A percentile compares a stretch with the other conserved stretches of the same genome.
phyloP scores from a whole-genome alignment of 2,329 filamentous ascomycete genomes.

The Arthrobotrys entomopaga region DNA sequence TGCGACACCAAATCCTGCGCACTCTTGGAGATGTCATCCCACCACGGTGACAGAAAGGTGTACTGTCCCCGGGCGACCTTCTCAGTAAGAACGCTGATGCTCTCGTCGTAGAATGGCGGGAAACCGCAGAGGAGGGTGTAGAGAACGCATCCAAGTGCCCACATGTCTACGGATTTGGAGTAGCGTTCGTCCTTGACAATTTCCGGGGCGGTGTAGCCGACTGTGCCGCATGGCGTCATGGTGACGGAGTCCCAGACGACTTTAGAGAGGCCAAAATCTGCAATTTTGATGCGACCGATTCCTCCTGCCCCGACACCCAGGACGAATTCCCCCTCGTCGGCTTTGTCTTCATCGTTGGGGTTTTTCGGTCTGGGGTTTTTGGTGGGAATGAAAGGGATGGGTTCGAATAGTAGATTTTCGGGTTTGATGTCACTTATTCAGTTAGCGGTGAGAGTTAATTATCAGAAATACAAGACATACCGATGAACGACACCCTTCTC shows the following conservation, averaged over 20 bases:
- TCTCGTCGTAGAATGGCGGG: conserved; percentile 98
- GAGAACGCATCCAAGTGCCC: conserved; percentile 94
- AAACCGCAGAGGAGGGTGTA: conserved; percentile 98
- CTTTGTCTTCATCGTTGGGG: conserved; percentile 95
- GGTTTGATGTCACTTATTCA: conserved; percentile 88
- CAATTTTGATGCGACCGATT: conserved; percentile 95
- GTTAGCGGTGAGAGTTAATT: not conserved
- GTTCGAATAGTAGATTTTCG: conserved; percentile 94
- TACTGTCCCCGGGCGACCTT: conserved; percentile 97
- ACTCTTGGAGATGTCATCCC: conserved; percentile 96
- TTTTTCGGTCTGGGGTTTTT: conserved; percentile 81
- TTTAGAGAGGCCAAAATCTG: conserved; percentile 96
- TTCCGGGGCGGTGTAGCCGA: conserved; percentile 96
- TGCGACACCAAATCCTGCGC: conserved; percentile 95
- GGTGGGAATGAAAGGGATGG: conserved; percentile 81
- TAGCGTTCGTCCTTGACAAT: conserved; percentile 99
- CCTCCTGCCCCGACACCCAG: conserved; percentile 83
- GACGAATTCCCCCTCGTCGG: conserved; percentile 93
- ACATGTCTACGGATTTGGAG: conserved; percentile 99
- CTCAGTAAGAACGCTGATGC: conserved; percentile 94
- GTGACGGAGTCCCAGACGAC: conserved; percentile 98
- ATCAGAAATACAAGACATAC: conserved; percentile 68
- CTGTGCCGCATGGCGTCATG: conserved; percentile 98
- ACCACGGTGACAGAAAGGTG: conserved; percentile 98
- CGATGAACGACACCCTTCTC: conserved; percentile 95